Evolutionary conservation across 352 stramenopile genomes (phyloP), one percentile per base, ranked within the genome.

Genomic region (Globisporangium irregulare): DNA sequence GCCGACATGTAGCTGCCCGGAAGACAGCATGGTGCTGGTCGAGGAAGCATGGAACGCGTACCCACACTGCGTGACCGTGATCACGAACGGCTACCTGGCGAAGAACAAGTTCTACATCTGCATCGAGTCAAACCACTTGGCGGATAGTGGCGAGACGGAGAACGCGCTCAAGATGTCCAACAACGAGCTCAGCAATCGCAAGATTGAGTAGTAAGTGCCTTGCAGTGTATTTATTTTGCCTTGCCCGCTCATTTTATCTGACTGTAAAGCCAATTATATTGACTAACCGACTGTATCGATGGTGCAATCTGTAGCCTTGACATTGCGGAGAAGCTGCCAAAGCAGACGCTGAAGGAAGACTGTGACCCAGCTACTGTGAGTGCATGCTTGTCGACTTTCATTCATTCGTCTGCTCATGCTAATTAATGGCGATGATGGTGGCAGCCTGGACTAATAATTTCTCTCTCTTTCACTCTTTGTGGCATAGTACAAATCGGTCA

Each of bases 81-180:
- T 95, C 67, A 82, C 82, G 29, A 94, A 93, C 62, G 87, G 87
- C 32, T 95, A 93, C 73, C 63, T 95, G 46, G 75, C 85, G 20
- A 94, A 95, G 73, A 82, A 92, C 71, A 93, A 93, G 78, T 95
- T 95, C 62, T 93, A 87, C 75, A 95, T 95, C 61, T 89, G 70
- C 59, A 95, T 95, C 58, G 87, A 95, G 65, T 93, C 87, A 27
- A 68, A 89, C 66, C 87, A 95, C 71, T 66, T 91, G 51, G 68
- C 85, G 4, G 87, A 91, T 70, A 60, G 64, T 15, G 80, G 82
- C 20, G 73, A 87, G 54, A 80, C 76, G 32, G 87, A 90, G 43
- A 95, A 95, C 62, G 84, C 80, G 22, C 65, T 94, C 14, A 66
- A 67, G 27, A 82, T 95, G 80, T 82, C 67, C 64, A 88, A 76